phyloP scores from a whole-genome alignment of 1,139 yeast species.

The Candida labiduridarum region DNA sequence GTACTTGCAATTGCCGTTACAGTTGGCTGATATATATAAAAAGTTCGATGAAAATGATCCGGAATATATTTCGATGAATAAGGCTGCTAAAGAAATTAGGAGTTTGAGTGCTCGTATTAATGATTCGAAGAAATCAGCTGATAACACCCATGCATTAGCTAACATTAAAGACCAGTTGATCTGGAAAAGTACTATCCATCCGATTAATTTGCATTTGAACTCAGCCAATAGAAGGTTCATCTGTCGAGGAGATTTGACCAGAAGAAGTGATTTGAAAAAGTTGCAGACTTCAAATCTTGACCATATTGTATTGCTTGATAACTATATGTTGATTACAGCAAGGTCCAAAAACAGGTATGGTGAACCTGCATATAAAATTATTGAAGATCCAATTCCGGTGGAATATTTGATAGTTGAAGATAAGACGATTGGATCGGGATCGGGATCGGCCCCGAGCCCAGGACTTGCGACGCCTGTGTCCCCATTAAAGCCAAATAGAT shows the following conservation, averaged over 20 bases:
- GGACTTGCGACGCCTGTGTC: conserved; percentile 6
- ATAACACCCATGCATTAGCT: conserved; percentile 52
- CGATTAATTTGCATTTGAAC: conserved; percentile 52
- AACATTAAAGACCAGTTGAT: conserved; percentile 49
- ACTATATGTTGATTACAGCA: conserved; percentile 71
- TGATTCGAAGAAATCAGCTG: conserved; percentile 58
- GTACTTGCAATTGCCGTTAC: conserved; percentile 69
- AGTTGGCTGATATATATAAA: conserved; percentile 60
- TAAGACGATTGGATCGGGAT: conserved; percentile 9
- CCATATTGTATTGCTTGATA: conserved; percentile 70
- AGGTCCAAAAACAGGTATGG: conserved; percentile 28
- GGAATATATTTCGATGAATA: conserved; percentile 55
- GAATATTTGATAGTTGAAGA: conserved; percentile 60
- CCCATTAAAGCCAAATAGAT: conserved; percentile 24
- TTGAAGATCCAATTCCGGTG: conserved; percentile 63
- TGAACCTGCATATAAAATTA: conserved; percentile 39
- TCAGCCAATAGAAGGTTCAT: conserved; percentile 61
- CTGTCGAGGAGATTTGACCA: conserved; percentile 59
- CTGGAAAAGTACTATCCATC: conserved; percentile 46
- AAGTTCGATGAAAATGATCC: conserved; percentile 49
- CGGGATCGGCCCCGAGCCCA: neutral
- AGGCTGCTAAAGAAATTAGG: conserved; percentile 51
- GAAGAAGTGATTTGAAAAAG: conserved; percentile 62
- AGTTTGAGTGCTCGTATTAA: conserved; percentile 41
- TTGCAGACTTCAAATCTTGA: conserved; percentile 45